Base-by-base conservation (phyloP, 75 land plant genomes). In the Sequoiadendron giganteum region DNA sequence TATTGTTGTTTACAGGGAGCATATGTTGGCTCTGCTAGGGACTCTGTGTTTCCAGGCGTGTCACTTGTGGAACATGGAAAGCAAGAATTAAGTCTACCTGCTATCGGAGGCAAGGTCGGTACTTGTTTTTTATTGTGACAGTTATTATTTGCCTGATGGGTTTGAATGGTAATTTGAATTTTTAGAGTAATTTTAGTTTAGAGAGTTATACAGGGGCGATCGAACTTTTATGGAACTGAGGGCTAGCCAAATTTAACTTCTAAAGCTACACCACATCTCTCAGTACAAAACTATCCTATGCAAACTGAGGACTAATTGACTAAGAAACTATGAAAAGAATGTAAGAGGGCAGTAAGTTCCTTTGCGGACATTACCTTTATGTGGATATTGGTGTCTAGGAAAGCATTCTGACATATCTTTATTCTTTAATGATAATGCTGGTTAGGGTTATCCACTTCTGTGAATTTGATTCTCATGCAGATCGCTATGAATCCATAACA, bases 31-130 rank as follows among this genome's bases (percentile, higher is more conserved):
- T 87, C 89, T 25, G 78, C 91, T 32, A 94, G 91, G 90, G 95
- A 95, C 10, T 89, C 93, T 2, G 86, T 90, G 47, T 89, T 94
- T 68, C 89, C 93, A 78, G 97, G 97, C 13, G 90, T 90, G 79
- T 89, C 91, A 45, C 89, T 93, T 42, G 85, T 91, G 36, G 94
- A 93, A 48, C 90, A 90, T 89, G 47, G 82, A 52, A 92, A 95
- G 85, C 61, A 89, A 48, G 93, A 93, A 85, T 88, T 90, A 90
- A 87, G 85, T 58, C 28, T 92, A 80, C 68, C 86, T 84, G 56
- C 85, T 32, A 86, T 87, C 4, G 87, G 88, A 84, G 52, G 72
- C 86, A 92, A 90, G 94, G 96, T 95, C 55, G 47, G 49, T 61
- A 6, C 18, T 28, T 36, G 34, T 4, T 61, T 86, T 86, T 68